These are phyloP conservation scores for Chlorella sp. DNA, from an alignment of 139 green algal species.

Conservation along the genomic window DNA sequence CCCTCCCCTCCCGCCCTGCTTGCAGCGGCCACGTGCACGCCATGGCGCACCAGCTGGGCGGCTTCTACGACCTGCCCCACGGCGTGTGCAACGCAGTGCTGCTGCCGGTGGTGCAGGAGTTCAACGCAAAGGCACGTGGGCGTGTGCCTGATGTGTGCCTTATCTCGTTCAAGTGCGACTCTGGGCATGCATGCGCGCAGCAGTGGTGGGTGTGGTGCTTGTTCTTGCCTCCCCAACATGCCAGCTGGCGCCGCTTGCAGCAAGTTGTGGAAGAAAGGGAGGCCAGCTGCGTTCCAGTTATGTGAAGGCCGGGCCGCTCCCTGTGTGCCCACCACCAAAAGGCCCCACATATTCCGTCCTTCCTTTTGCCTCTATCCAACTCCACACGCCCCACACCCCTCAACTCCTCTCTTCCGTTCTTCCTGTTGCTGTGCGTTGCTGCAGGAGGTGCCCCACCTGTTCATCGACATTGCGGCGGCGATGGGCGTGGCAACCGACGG, in stretches of 20 bases:
- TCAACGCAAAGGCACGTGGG: constrained; percentile 17
- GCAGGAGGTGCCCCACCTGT: constrained; percentile 14
- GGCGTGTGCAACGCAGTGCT: constrained; percentile 46
- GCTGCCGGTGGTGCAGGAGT: constrained; percentile 32
- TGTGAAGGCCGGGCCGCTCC: no score
- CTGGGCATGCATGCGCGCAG: no score
- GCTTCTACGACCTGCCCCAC: constrained; percentile 43
- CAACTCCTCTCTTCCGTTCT: not conserved
- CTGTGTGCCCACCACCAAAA: no score
- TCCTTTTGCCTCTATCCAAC: not conserved
- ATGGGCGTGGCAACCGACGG: not conserved
- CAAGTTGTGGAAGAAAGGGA: no score
- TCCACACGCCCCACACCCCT: not conserved
- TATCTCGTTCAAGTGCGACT: no score
- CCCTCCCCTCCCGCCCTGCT: no score
- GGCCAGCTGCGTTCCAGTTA: no score
- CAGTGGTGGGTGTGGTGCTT: no score
- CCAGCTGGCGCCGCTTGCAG: no score
- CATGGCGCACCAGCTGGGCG: constrained; percentile 44
- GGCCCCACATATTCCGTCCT: no score
- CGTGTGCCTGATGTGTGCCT: not conserved
- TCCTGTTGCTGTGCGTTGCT: not conserved
- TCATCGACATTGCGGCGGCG: constrained; percentile 31
- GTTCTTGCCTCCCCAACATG: no score
- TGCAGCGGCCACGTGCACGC: constrained; percentile 38